Percentiles rank a stretch among this genome's conserved stretches.
These are phyloP conservation scores for Fusarium hainanense DNA, from an alignment of 2,329 filamentous ascomycete species.

Conservation along the genomic window DNA sequence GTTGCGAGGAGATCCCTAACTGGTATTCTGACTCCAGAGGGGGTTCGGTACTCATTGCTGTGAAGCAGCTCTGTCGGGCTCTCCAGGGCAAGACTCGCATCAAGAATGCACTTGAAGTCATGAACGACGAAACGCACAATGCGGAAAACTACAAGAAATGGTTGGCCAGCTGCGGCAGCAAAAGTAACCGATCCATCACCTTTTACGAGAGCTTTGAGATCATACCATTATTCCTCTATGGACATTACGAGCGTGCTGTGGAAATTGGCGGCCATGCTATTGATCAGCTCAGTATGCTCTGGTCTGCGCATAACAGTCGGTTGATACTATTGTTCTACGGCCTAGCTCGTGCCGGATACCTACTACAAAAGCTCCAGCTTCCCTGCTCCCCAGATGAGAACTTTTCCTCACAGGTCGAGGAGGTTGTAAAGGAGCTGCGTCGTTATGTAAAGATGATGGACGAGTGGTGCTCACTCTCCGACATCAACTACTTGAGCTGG, in stretches of 20 bases:
- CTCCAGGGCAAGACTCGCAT: conserved; percentile 78
- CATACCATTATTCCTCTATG: conserved; percentile 71
- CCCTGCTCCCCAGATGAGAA: conserved; percentile 57
- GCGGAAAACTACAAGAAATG: conserved; percentile 69
- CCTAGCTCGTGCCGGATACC: conserved; percentile 63
- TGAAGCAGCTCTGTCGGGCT: conserved; percentile 74
- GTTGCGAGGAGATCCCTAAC: conserved; percentile 78
- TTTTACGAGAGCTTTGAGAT: conserved; percentile 77
- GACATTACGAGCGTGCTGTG: conserved; percentile 69
- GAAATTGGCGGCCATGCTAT: conserved; percentile 65
- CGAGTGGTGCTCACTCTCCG: conserved; percentile 71
- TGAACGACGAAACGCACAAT: conserved; percentile 76
- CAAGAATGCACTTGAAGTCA: conserved; percentile 63
- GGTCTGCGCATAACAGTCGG: conserved; percentile 69
- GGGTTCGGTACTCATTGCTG: conserved; percentile 73
- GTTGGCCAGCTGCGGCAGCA: conserved; percentile 62
- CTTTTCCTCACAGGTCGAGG: conserved; percentile 56
- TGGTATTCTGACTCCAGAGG: conserved; percentile 79
- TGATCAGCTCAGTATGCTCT: conserved; percentile 61
- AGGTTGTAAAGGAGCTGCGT: conserved; percentile 64
- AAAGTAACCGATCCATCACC: conserved; percentile 71
- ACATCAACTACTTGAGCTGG: conserved; percentile 79
- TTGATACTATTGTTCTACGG: conserved; percentile 70
- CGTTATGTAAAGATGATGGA: conserved; percentile 70
- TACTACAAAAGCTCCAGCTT: conserved; percentile 62